Base-by-base conservation (phyloP, 2,329 filamentous ascomycete genomes). In the Mycocentrospora acerina region DNA sequence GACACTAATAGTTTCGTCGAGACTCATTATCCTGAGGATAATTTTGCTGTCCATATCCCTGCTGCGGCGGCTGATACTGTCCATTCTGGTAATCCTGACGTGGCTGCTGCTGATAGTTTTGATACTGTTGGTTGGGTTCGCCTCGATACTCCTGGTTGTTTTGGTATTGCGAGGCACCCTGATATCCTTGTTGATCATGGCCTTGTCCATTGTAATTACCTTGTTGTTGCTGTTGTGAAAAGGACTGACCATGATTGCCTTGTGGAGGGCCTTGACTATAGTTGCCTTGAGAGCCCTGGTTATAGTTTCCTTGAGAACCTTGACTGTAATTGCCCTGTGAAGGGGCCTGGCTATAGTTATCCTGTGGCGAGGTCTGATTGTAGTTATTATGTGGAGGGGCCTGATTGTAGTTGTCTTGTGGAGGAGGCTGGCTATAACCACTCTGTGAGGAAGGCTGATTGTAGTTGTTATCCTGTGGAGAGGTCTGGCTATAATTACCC, bases 21-120 rank as follows among this genome's bases (percentile, higher is more conserved):
- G 30, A 26, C 3, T 46, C 43, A n/a, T 25, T 29, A 24, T 44
- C 43, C 24, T 50, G 40, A 11, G 36, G 32, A 18, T 44, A 34
- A 16, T 19, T 27, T 25, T 47, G 37, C 28, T 40, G 49, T 25
- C 32, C 9, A 26, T 46, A 40, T 11, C 16, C 19, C 33, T 46
- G 42, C 16, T 31, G 34, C 17, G 35, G 32, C 17, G 38, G 37
- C 7, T 17, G 19, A 10, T 42, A 34, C 4, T 48, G 40, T 6
- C 41, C 33, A 11, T 28, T 15, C 14, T 34, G 43, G 32, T 31
- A 40, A 15, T 24, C 11, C n/a, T 36, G 32, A 8, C 32, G 13
- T 19, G 32, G 24, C 25, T 32, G 29, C 15, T 37, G 37, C 7
- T 42, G 34, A 9, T 39, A 31, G 14, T 28, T 35, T 16, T 47